Conservation (phyloP, 2,329 filamentous ascomycete species). For the Fusarium sp. region DNA sequence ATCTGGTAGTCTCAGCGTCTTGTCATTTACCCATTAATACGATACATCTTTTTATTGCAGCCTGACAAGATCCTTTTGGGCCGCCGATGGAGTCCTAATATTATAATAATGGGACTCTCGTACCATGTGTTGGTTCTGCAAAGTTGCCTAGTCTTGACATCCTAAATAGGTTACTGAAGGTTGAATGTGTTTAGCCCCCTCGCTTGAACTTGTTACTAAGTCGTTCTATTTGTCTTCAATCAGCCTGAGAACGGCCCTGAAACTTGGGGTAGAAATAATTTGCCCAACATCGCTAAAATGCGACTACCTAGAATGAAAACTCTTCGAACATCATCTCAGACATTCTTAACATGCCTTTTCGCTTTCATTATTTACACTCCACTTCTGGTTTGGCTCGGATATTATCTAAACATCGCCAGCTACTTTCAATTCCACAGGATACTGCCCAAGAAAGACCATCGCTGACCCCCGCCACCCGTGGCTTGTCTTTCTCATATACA, state of each 20-base stretch:
- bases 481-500: not conserved
- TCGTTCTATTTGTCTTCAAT: not conserved
- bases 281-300: not conserved
- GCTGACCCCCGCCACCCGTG: not conserved
- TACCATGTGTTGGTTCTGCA: not conserved
- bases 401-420: not conserved
- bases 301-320: not conserved
- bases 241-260: not conserved
- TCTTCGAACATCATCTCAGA: not conserved
- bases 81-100: not conserved
- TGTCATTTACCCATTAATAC: not conserved
- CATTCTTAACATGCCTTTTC: not conserved
- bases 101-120: not conserved
- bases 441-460: not conserved
- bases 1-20: constrained; percentile 26
- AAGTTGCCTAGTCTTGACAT: not conserved
- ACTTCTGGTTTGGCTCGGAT: not conserved
- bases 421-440: not conserved
- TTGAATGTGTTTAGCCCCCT: not conserved
- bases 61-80: not conserved
- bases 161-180: not conserved
- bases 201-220: not conserved
- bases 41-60: not conserved
- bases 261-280: not conserved
- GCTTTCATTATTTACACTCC: not conserved